A percentile compares a stretch with the other conserved stretches of the same genome.
Conservation (phyloP, 2,329 filamentous ascomycete species). For the Pseudogymnoascus sp. region DNA sequence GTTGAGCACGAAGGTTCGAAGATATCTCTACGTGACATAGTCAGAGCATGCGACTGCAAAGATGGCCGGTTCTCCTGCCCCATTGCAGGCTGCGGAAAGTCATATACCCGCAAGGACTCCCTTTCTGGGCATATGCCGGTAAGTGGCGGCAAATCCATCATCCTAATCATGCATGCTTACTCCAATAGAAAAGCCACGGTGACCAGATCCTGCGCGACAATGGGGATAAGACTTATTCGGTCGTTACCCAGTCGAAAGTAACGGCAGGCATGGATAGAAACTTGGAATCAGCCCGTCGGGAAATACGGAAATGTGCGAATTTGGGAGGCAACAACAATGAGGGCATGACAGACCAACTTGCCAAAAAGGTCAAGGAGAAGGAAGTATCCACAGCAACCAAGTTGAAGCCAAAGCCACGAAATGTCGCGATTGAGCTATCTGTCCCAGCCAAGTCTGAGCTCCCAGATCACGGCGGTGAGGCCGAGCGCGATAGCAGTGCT, state of each 20-base stretch:
- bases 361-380: background rate
- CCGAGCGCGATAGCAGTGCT: background rate
- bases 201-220: background rate
- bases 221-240: background rate
- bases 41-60: background rate
- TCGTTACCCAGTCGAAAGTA: background rate
- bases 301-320: background rate
- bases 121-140: background rate
- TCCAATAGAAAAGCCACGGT: background rate
- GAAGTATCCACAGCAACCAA: background rate
- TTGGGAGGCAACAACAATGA: background rate
- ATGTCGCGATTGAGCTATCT: background rate
- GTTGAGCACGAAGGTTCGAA: background rate
- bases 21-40: background rate
- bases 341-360: background rate
- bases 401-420: background rate
- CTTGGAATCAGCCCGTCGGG: background rate
- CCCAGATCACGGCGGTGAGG: background rate
- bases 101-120: conserved; percentile 3
- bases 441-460: background rate
- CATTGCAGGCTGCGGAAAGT: background rate
- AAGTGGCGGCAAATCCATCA: background rate
- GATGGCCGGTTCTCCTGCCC: background rate
- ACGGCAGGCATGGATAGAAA: background rate
- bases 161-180: background rate